phyloP scores from a whole-genome alignment of 208 protist genomes.

The Acanthamoeba divionensis region DNA sequence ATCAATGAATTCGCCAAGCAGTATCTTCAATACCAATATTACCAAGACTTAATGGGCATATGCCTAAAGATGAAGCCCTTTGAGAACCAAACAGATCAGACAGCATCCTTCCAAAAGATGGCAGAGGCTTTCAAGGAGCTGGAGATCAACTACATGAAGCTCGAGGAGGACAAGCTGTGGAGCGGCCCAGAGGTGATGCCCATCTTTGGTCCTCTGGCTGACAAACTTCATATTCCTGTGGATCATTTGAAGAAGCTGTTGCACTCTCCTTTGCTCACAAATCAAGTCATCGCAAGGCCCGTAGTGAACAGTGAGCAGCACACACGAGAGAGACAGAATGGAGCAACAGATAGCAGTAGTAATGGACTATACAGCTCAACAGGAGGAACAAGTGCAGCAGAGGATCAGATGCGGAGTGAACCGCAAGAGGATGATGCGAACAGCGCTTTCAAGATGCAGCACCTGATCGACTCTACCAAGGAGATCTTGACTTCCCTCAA shows the following conservation, averaged over 20 bases:
- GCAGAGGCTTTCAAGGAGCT: slow-evolving; percentile 8
- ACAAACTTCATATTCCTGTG: not conserved
- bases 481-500: not conserved
- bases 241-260: slow-evolving; percentile 10
- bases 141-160: slow-evolving; percentile 16
- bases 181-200: not conserved
- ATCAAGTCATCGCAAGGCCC: not conserved
- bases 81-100: slow-evolving; percentile 13
- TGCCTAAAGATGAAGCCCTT: slow-evolving; percentile 27
- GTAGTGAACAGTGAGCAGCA: not conserved
- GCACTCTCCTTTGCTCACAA: slow-evolving; percentile 2
- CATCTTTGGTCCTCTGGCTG: not conserved
- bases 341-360: not conserved
- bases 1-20: too few relatives aligned
- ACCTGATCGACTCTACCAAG: not conserved
- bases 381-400: not conserved
- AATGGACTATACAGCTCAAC: too few relatives aligned
- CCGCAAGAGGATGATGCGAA: not conserved
- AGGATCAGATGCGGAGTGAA: not conserved
- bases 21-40: too few relatives aligned
- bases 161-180: slow-evolving; percentile 11
- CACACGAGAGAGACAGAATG: not conserved
- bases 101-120: not conserved
- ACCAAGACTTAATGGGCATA: slow-evolving; percentile 8
- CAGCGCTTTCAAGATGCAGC: not conserved